Evolutionary conservation across 2,329 filamentous ascomycete species (phyloP).

Genomic region (Coniochaeta prunicola): DNA sequence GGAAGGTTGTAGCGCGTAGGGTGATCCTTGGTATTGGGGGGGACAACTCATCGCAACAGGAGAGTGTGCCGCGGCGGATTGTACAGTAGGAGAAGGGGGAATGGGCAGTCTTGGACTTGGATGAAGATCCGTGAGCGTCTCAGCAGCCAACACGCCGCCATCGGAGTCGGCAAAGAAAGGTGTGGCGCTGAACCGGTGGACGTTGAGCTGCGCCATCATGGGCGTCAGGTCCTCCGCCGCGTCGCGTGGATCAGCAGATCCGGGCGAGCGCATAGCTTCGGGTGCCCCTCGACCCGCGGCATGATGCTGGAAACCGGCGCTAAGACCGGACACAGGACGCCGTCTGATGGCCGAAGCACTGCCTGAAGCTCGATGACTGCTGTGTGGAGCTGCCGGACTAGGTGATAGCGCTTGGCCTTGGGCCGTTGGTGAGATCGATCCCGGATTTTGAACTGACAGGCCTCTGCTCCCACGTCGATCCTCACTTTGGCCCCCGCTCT

Average conservation of each 20-base stretch:
- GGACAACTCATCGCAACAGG: neutral
- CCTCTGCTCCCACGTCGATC: neutral
- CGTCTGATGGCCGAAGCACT: neutral
- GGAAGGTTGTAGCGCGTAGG: neutral
- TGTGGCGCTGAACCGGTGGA: constrained; percentile 14
- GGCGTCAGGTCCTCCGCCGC: neutral
- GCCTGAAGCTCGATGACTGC: neutral
- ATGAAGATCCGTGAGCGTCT: constrained; percentile 15
- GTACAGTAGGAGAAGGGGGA: neutral
- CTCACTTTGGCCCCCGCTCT: neutral
- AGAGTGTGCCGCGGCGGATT: neutral
- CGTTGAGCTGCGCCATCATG: constrained; percentile 13
- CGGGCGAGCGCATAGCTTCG: neutral
- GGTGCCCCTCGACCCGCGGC: neutral
- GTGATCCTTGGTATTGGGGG: neutral
- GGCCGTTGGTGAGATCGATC: neutral
- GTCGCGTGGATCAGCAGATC: neutral
- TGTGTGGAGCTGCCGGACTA: neutral
- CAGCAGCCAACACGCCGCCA: constrained; percentile 16
- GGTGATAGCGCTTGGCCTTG: neutral
- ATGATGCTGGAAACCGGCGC: neutral
- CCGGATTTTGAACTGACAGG: neutral
- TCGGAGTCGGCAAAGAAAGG: constrained; percentile 16
- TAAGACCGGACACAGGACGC: neutral
- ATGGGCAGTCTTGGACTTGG: constrained; percentile 4